Base-by-base conservation (phyloP, 176 grass and related monocot species). In the Phyllostachys edulis region DNA sequence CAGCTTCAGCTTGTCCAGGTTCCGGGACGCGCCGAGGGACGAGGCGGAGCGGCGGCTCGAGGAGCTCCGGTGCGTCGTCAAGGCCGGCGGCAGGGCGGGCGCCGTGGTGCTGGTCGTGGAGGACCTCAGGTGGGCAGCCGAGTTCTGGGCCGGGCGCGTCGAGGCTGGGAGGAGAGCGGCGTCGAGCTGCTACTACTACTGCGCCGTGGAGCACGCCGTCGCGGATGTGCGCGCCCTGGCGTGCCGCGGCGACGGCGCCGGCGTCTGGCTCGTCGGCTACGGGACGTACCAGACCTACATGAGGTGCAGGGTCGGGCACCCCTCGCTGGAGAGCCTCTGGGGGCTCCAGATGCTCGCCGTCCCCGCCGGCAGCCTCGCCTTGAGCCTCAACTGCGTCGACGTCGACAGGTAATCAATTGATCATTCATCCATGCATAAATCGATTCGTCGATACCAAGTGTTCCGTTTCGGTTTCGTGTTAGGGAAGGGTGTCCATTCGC, bases 211-310 rank as follows among this genome's bases (percentile, higher is more conserved):
- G 73, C 94, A 87, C 88, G 87, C 71, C 11, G 86, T 96, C 21
- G 86, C 78, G 69, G 91, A 93, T 78, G 83, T 96, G 18, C 79
- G 94, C 18, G 84, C 84, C 37, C 78, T 93, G 81, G 84, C 74
- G 65, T 80, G 73, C 74, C 72, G 64, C 54, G 78, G 78, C 66
- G 77, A 57, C 21, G 69, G 61, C 24, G 80, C 77, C 51, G 85
- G 79, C 62, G 76, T 93, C 51, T 96, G 94, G 94, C 82, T 96
- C 7, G 46, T 93, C 40, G 82, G 89, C 16, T 74, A 89, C 44
- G 91, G 86, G 16, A 93, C 91, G 23, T 91, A 93, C 60, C 84
- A 96, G 87, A 89, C 84, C 23, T 91, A 96, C 85, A 91, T 89
- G 63, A 80, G 76, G 78, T 96, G 94, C 61, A 83, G 89, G 9